Evolutionary conservation across 768 basidiomycete species (phyloP), one percentile per base, ranked within the genome.

Genomic region (Mycena kentingensis): DNA sequence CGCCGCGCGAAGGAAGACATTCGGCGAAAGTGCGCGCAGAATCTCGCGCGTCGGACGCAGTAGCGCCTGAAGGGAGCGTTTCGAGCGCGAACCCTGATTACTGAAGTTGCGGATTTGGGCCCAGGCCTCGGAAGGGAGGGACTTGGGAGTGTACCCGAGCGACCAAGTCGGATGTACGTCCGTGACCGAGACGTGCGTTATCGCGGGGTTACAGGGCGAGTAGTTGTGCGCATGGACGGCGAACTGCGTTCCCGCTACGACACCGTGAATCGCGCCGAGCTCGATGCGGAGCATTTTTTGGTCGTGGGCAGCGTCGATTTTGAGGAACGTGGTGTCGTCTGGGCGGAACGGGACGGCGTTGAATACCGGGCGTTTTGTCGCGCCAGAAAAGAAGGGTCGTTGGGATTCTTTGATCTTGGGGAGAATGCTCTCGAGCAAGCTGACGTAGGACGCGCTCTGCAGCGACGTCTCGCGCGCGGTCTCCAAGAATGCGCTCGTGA

Each of bases 211-310:
- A 42, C 71, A 67, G 6, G 85, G 85, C 19, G 70, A 70, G 54
- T 74, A 74, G 64, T 87, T 86, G 64, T 87, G 84, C 19, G 74
- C 69, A 62, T 87, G 84, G 19, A 88, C 39, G 34, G 76, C 77
- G 54, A 88, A 75, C 55, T 85, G 81, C 8, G 77, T 83, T 41
- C 84, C 86, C 53, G 78, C 77, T n/a, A 77, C 74, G 18, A 88
- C 70, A 2, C 86, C 86, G 53, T 87, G 84, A 4, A 82, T 77
- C 1, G 78, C 74, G 12, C 87, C 87, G 31, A 80, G 76, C 28
- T 78, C 77, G 27, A 88, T 66, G 53, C 77, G 77, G 38, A 85
- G 58, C 34, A 65, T 61, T 11, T 63, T 60, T 13, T 60, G 62
- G 19, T 73, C 70, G 27, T 68, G 67, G 41, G 76, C 67, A 16